Conservation (phyloP, 2,329 filamentous ascomycete genomes). For the Sphaerulina vaccinii region DNA sequence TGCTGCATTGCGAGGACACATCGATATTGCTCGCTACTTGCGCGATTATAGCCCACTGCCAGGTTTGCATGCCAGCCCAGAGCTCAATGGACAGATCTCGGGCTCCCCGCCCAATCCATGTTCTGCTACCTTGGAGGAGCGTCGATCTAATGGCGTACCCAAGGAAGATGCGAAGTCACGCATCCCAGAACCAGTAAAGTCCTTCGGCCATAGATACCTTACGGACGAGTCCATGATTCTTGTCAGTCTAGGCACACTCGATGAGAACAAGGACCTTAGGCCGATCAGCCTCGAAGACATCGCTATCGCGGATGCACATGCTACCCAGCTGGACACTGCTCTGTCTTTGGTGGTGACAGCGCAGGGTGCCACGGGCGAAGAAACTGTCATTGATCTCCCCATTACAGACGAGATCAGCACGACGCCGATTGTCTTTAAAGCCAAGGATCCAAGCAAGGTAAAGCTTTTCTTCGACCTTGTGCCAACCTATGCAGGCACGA, state of each 20-base stretch:
- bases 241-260: conserved; percentile 92
- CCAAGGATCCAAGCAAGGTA: conserved; percentile 73
- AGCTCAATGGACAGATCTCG: conserved; percentile 28
- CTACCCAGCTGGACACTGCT: conserved; percentile 90
- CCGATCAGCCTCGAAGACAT: conserved; percentile 87
- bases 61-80: conserved; percentile 33
- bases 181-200: conserved; percentile 77
- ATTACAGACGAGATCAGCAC: conserved; percentile 92
- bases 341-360: conserved; percentile 89
- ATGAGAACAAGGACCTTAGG: conserved; percentile 73
- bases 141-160: conserved; percentile 40
- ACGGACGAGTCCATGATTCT: conserved; percentile 85
- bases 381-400: conserved; percentile 85
- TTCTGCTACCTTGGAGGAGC: conserved; percentile 49
- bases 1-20: conserved; percentile 82
- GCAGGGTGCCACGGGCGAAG: conserved; percentile 78
- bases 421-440: conserved; percentile 87
- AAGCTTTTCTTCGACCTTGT: conserved; percentile 93
- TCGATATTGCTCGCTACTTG: conserved; percentile 72
- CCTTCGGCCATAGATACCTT: conserved; percentile 93
- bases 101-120: conserved; percentile 24
- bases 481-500: conserved; percentile 83
- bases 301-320: conserved; percentile 81
- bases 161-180: conserved; percentile 39
- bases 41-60: conserved; percentile 53